These are phyloP conservation scores for Aspergillus japonicus DNA, from an alignment of 2,329 filamentous ascomycete species.

Conservation along the genomic window DNA sequence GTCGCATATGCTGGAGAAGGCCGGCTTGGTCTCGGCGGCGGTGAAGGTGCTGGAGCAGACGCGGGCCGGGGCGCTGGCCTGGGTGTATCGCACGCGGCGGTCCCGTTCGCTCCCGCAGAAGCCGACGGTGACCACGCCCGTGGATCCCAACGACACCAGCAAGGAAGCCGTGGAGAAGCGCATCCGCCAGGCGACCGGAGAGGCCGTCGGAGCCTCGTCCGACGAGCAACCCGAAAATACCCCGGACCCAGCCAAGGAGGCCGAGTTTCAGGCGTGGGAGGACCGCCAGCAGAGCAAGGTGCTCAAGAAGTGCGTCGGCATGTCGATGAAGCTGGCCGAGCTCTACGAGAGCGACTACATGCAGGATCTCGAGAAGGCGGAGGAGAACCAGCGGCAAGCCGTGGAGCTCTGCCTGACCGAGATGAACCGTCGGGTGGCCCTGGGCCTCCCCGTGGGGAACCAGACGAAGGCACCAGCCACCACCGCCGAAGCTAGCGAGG, in stretches of 20 bases:
- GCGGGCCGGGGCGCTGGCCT: slow-evolving; percentile 62
- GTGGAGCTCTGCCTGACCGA: slow-evolving; percentile 79
- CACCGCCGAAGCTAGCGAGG: slow-evolving; percentile 24
- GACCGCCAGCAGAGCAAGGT: slow-evolving; percentile 59
- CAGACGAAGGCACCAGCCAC: not conserved
- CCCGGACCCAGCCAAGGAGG: not conserved
- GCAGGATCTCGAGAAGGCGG: slow-evolving; percentile 69
- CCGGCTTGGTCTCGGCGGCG: slow-evolving; percentile 67
- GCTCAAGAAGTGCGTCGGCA: slow-evolving; percentile 70
- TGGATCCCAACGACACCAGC: slow-evolving; percentile 14
- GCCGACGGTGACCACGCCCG: slow-evolving; percentile 25
- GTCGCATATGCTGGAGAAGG: slow-evolving; percentile 74
- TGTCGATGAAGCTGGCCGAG: slow-evolving; percentile 80
- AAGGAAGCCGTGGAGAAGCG: too few relatives aligned
- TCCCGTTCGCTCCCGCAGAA: slow-evolving; percentile 21
- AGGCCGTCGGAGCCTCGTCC: too few relatives aligned
- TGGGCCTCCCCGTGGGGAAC: slow-evolving; percentile 69
- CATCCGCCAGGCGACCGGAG: too few relatives aligned
- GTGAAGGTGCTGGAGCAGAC: slow-evolving; percentile 78
- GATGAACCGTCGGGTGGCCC: slow-evolving; percentile 62
- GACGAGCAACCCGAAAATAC: not conserved
- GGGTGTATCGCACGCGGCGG: slow-evolving; percentile 31
- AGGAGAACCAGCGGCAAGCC: slow-evolving; percentile 73
- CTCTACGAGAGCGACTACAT: slow-evolving; percentile 77
- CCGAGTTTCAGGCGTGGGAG: not conserved